Evolutionary conservation across 2,329 filamentous ascomycete genomes (phyloP).

Genomic region (Epichloe brachyelytri): DNA sequence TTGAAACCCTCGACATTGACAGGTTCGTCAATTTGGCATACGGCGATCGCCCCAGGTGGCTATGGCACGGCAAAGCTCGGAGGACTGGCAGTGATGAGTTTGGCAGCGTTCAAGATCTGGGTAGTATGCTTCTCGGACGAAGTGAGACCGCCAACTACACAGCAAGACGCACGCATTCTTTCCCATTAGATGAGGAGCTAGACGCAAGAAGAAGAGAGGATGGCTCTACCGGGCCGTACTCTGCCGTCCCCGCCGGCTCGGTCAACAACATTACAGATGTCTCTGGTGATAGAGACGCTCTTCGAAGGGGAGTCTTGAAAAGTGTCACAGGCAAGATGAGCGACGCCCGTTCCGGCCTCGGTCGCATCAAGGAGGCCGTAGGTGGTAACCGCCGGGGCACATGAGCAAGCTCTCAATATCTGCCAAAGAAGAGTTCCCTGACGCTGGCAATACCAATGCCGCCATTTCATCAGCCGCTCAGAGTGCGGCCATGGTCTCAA

Average conservation of each 20-base stretch:
- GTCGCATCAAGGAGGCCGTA: constrained; percentile 76
- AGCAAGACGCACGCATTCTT: constrained; percentile 36
- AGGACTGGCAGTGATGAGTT: constrained; percentile 40
- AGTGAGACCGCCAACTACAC: constrained; percentile 31
- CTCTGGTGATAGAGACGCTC: constrained; percentile 40
- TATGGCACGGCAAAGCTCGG: constrained; percentile 83
- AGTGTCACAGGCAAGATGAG: constrained; percentile 67
- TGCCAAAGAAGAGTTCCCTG: constrained; percentile 37
- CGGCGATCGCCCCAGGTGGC: constrained; percentile 79
- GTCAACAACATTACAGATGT: constrained; percentile 33
- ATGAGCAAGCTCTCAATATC: constrained; percentile 34
- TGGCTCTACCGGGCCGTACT: constrained; percentile 26
- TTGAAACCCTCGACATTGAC: constrained; percentile 85
- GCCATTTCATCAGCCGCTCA: constrained; percentile 8
- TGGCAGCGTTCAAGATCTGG: constrained; percentile 31
- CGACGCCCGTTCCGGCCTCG: constrained; percentile 71
- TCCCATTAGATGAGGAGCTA: constrained; percentile 39
- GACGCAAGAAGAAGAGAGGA: constrained; percentile 34
- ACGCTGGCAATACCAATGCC: constrained; percentile 13
- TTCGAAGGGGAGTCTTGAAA: constrained; percentile 59
- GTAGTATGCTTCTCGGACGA: constrained; percentile 39
- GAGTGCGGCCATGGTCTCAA: constrained; percentile 17
- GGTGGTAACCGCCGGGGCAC: constrained; percentile 45
- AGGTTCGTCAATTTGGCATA: constrained; percentile 64
- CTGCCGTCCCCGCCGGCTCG: constrained; percentile 31